Evolutionary conservation across 768 basidiomycete species (phyloP).

Genomic region (Omphalotus guepiniiformis): DNA sequence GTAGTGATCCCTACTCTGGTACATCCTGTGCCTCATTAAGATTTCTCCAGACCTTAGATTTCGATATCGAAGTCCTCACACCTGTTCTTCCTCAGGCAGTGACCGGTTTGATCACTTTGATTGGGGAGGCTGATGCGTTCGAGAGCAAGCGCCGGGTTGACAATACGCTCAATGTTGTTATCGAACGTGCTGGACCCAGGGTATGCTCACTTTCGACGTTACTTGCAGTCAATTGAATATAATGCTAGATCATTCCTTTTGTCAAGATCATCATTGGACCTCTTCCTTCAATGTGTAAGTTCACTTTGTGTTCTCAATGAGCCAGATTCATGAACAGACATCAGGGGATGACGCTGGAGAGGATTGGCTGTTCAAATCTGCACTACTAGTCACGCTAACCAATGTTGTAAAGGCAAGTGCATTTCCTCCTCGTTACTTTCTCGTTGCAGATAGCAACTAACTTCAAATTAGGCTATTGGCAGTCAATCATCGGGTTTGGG

Average conservation of each 20-base stretch:
- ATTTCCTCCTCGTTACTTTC: neutral
- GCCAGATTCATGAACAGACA: too few species aligned
- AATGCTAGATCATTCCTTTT: constrained; percentile 60
- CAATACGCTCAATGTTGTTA: constrained; percentile 61
- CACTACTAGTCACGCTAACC: constrained; percentile 64
- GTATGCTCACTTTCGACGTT: constrained; percentile 22
- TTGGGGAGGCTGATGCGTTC: constrained; percentile 68
- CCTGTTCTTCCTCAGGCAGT: constrained; percentile 63
- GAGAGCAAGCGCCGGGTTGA: constrained; percentile 79
- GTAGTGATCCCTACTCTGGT: constrained; percentile 25
- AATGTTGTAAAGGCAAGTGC: constrained; percentile 58
- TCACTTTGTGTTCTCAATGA: constrained; percentile 1
- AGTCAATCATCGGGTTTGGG: constrained; percentile 54
- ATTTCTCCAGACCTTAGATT: constrained; percentile 50
- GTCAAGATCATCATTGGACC: constrained; percentile 56
- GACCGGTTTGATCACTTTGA: constrained; percentile 61
- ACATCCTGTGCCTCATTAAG: constrained; percentile 7
- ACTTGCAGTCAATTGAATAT: neutral
- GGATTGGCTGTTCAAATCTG: constrained; percentile 69
- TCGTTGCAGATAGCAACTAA: neutral
- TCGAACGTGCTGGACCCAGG: constrained; percentile 47
- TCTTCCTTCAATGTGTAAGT: constrained; percentile 69
- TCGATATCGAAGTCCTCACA: constrained; percentile 58
- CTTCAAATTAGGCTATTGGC: constrained; percentile 51
- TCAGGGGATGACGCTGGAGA: constrained; percentile 68